phyloP scores from a whole-genome alignment of 2,329 filamentous ascomycete species.

The Fonsecaea erecta region DNA sequence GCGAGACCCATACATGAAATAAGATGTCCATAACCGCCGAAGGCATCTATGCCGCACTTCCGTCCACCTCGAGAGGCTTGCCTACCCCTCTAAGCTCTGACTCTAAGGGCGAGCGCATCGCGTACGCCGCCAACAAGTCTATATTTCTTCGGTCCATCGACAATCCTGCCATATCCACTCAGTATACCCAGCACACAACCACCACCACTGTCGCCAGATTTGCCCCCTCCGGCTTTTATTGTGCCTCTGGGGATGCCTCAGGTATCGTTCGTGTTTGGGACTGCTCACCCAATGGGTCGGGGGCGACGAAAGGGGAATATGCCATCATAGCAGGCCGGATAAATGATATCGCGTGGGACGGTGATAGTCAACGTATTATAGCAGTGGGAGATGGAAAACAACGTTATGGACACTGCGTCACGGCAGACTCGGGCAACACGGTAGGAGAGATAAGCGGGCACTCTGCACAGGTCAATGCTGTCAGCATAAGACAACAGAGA shows the following conservation, averaged over 20 bases:
- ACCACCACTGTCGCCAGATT: conserved; percentile 92
- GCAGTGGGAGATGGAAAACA: conserved; percentile 95
- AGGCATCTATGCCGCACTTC: conserved; percentile 78
- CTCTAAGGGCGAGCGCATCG: conserved; percentile 85
- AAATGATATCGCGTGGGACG: conserved; percentile 97
- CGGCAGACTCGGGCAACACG: conserved; percentile 91
- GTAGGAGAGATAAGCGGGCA: conserved; percentile 94
- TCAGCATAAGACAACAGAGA: conserved; percentile 85
- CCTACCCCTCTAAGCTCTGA: conserved; percentile 88
- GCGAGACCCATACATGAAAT: neutral
- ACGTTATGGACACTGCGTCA: conserved; percentile 91
- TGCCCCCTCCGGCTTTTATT: conserved; percentile 90
- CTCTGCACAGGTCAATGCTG: conserved; percentile 85
- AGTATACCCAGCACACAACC: conserved; percentile 90
- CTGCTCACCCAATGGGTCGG: conserved; percentile 71
- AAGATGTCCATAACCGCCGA: neutral
- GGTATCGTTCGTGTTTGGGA: conserved; percentile 93
- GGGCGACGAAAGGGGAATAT: conserved; percentile 88
- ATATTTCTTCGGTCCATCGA: conserved; percentile 96
- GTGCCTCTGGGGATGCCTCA: conserved; percentile 86
- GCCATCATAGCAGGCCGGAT: conserved; percentile 91
- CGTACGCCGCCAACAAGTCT: conserved; percentile 94
- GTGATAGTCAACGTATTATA: conserved; percentile 93
- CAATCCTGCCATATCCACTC: conserved; percentile 77
- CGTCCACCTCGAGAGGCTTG: conserved; percentile 80